Conservation (phyloP, 1,284 basidiomycete genomes). For the Boletellus sp. region DNA sequence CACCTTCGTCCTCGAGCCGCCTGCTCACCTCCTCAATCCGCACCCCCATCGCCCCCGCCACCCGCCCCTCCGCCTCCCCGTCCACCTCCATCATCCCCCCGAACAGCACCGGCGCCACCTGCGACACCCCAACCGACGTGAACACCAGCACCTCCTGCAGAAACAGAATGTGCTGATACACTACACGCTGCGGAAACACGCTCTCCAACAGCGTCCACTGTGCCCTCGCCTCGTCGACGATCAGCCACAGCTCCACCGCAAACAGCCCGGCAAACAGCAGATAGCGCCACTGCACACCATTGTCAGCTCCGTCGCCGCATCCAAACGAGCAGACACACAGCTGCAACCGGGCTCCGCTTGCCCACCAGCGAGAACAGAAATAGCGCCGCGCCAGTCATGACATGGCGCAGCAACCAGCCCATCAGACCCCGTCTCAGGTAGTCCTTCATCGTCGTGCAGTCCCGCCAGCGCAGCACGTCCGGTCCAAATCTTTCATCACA, state of each 20-base stretch:
- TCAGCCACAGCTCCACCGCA: constrained; percentile 58
- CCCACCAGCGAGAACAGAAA: constrained; percentile 64
- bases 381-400: constrained; percentile 58
- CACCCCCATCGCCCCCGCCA: constrained; percentile 21
- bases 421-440: constrained; percentile 69
- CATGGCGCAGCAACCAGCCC: constrained; percentile 68
- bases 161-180: constrained; percentile 70
- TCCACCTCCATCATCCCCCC: constrained; percentile 31
- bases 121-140: constrained; percentile 63
- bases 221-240: constrained; percentile 40
- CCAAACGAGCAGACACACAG: constrained; percentile 38
- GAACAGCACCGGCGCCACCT: constrained; percentile 63
- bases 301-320: constrained; percentile 11
- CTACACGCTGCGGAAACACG: constrained; percentile 61
- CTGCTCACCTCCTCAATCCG: constrained; percentile 18
- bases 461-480: constrained; percentile 62
- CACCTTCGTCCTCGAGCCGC: constrained; percentile 30
- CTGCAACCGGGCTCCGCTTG: constrained; percentile 55
- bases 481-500: constrained; percentile 62
- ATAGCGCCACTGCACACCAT: constrained; percentile 83
- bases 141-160: constrained; percentile 77
- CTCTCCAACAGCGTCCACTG: constrained; percentile 39
- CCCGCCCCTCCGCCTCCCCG: constrained; percentile 16
- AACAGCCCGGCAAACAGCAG: constrained; percentile 59
- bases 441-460: constrained; percentile 64